phyloP scores from a whole-genome alignment of 208 protist species.

The Acanthamoeba lenticulata region DNA sequence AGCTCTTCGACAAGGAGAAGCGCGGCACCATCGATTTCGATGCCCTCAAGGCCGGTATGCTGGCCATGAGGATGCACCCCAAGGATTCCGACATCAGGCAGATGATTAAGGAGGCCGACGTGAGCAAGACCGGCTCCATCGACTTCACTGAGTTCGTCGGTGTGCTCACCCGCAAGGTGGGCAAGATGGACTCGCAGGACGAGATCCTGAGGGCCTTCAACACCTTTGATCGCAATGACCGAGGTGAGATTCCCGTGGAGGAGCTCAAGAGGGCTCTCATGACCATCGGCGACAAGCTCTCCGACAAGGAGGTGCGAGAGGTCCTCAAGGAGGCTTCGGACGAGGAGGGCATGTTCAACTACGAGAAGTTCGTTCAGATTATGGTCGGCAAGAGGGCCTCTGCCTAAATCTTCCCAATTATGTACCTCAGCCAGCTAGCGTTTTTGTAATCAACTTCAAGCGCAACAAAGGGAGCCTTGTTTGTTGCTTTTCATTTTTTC shows the following conservation, averaged over 20 bases:
- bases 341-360: background rate
- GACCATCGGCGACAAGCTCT: conserved; percentile 43
- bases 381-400: conserved; percentile 24
- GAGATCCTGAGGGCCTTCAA: too few relatives aligned
- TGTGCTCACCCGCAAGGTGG: background rate
- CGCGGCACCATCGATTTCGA: conserved; percentile 26
- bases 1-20: conserved; percentile 43
- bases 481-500: too few relatives aligned
- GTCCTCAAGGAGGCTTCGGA: background rate
- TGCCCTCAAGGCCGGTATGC: conserved; percentile 49
- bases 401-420: too few relatives aligned
- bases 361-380: conserved; percentile 42
- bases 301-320: conserved; percentile 63
- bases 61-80: conserved; percentile 60
- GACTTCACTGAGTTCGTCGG: conserved; percentile 58
- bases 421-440: too few relatives aligned
- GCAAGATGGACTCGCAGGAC: too few relatives aligned
- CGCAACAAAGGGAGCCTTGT: too few relatives aligned
- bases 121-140: conserved; percentile 37
- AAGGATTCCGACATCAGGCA: conserved; percentile 36
- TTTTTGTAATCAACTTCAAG: too few relatives aligned
- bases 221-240: background rate
- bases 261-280: background rate
- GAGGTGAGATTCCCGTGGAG: background rate
- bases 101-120: conserved; percentile 66